Evolutionary conservation across 2,329 filamentous ascomycete genomes (phyloP).

Genomic region (Aureobasidium musti): DNA sequence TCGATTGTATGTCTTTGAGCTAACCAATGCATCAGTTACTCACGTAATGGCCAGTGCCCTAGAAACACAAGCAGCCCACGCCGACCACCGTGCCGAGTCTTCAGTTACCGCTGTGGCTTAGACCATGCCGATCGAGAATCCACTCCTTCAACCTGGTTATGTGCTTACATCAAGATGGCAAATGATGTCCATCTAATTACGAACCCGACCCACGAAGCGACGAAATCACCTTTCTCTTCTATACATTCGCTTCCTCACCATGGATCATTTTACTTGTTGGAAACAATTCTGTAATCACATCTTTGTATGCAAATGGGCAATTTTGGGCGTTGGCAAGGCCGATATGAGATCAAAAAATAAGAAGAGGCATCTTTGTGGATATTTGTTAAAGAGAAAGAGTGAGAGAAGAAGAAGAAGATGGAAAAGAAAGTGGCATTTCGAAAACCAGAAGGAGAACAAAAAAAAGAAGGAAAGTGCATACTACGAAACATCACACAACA

Average conservation of each 20-base stretch:
- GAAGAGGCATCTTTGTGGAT: background rate
- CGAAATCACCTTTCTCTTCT: conserved; percentile 7
- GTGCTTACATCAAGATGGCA: background rate
- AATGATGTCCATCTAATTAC: background rate
- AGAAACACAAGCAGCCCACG: conserved; percentile 63
- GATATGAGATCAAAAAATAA: background rate
- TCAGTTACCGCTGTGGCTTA: conserved; percentile 39
- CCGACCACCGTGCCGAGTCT: conserved; percentile 61
- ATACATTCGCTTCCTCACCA: conserved; percentile 13
- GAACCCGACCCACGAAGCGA: conserved; percentile 20
- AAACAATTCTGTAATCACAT: conserved; percentile 15
- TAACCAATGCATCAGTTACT: conserved; percentile 55
- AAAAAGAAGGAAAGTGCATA: background rate
- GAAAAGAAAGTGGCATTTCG: background rate
- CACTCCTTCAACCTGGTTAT: no score
- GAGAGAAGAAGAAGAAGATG: background rate
- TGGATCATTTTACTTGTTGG: background rate
- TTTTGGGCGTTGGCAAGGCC: background rate
- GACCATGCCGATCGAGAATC: no score
- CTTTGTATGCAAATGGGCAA: conserved; percentile 7
- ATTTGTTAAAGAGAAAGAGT: background rate
- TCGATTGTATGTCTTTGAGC: background rate
- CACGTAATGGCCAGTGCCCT: conserved; percentile 68
- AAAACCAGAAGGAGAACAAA: background rate
- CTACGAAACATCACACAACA: background rate